Percentiles rank a stretch among this genome's conserved stretches.
These are phyloP conservation scores for Wickerhamiella bombiphila DNA, from an alignment of 805 yeast genomes.

Conservation along the genomic window DNA sequence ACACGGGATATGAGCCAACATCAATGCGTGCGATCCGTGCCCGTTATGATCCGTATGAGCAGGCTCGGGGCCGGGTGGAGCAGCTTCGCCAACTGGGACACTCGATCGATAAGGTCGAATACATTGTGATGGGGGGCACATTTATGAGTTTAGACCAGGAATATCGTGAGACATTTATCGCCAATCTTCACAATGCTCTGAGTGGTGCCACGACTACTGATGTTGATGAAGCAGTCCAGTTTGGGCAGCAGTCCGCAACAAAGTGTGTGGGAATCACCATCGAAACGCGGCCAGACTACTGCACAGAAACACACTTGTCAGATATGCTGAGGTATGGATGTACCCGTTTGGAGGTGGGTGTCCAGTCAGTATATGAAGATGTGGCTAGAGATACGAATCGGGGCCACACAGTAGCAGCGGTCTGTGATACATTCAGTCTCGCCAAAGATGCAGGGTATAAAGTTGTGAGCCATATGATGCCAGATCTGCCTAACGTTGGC, in stretches of 20 bases:
- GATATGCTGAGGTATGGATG: conserved; percentile 96
- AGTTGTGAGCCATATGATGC: conserved; percentile 99
- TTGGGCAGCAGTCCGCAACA: conserved; percentile 86
- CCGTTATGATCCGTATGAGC: conserved; percentile 95
- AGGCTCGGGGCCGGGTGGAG: conserved; percentile 93
- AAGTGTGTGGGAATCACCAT: conserved; percentile 98
- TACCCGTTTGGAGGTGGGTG: conserved; percentile 92
- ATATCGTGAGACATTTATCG: conserved; percentile 78
- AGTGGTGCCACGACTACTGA: conserved; percentile 82
- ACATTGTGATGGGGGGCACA: conserved; percentile 97
- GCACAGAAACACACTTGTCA: conserved; percentile 86
- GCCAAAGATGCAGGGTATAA: conserved; percentile 99
- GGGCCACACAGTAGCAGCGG: conserved; percentile 94
- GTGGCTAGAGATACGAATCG: conserved; percentile 97
- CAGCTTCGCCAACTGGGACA: conserved; percentile 92
- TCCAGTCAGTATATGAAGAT: conserved; percentile 92
- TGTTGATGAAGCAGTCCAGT: conserved; percentile 77
- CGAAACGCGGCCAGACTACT: conserved; percentile 96
- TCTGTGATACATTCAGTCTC: conserved; percentile 84
- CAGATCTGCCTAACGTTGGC: conserved; percentile 95
- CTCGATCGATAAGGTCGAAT: conserved; percentile 92
- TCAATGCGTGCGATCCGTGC: conserved; percentile 99
- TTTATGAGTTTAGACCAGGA: conserved; percentile 88
- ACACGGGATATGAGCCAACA: conserved; percentile 97
- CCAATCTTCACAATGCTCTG: conserved; percentile 84